phyloP scores from a whole-genome alignment of 2,329 filamentous ascomycete species.

The Graphilbum fragrans region DNA sequence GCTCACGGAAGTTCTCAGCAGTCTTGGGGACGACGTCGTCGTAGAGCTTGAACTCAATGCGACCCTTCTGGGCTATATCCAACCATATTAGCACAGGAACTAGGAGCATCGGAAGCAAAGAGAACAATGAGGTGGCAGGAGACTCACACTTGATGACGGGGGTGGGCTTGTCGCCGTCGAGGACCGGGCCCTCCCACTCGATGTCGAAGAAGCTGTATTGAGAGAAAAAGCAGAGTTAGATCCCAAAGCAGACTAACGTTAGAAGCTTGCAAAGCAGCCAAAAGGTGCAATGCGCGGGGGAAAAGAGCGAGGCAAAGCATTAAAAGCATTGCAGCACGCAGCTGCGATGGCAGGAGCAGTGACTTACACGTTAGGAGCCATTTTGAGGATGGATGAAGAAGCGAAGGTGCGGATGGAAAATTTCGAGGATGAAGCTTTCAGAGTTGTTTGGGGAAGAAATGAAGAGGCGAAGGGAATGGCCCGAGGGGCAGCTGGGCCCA shows the following conservation, averaged over 20 bases:
- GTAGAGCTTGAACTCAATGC: conserved; percentile 76
- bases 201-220: conserved; percentile 55
- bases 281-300: neutral
- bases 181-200: conserved; percentile 58
- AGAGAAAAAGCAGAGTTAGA: conserved; percentile 2
- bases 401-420: conserved; percentile 20
- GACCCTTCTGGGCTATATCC: conserved; percentile 53
- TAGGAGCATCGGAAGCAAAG: neutral
- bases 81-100: neutral
- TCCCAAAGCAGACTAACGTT: neutral
- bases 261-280: neutral
- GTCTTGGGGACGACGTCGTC: conserved; percentile 83
- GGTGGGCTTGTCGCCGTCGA: conserved; percentile 48
- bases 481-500: conserved; percentile 19
- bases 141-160: conserved; percentile 48
- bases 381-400: conserved; percentile 46
- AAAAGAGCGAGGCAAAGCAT: conserved; percentile 1
- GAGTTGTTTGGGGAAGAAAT: conserved; percentile 12
- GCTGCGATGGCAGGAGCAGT: neutral
- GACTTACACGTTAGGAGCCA: conserved; percentile 43
- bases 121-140: neutral
- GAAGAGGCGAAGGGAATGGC: conserved; percentile 17
- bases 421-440: conserved; percentile 14
- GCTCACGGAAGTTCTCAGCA: conserved; percentile 69
- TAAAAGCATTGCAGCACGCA: neutral